Base-by-base conservation (phyloP, 805 yeast species). In the Kluyveromyces nonfermentans region DNA sequence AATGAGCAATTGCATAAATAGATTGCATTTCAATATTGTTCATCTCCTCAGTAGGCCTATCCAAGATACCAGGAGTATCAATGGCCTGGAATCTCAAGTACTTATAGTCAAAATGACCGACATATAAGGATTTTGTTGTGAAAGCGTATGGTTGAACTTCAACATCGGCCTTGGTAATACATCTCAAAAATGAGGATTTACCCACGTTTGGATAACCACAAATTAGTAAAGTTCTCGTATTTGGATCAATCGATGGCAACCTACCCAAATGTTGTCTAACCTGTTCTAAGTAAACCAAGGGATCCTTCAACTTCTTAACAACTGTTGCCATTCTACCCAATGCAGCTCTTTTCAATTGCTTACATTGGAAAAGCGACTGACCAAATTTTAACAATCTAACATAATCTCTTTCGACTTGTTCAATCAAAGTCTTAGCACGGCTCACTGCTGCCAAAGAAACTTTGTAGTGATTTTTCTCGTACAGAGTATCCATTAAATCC, bases 201-300 rank as follows among this genome's bases (percentile, higher is more conserved):
- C 99, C 99, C 49, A 93, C 99, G 67, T 93, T 93, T 45, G 99
- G 99, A 69, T 93, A 93, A 50, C 99, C 99, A 72, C 99, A 93
- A 60, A 93, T 90, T 59, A 93, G 75, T 56, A 93, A 72, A 19
- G 99, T 93, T 73, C 99, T 84, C 45, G 99, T 93, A 69, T 93
- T 93, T 62, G 99, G 99, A 67, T 93, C 98, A 64, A 93, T 93
- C 53, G 90, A 78, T 48, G 99, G 99, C 57, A 93, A 74, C 77
- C 99, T 88, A 58, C 97, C 96, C 71, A 93, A 77, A 72, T 93
- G 99, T 73, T 93, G 99, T 72, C 99, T 83, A 46, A 93, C 99
- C 71, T 93, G 97, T 71, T 93, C 99, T 64, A 93, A 73, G 70
- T 93, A 93, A 40, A 78, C 76, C 48, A 93, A 73, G 17, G 98